Percentiles rank a stretch among this genome's conserved stretches.
Evolutionary conservation across 1,139 yeast species (phyloP).

Genomic region (Blastobotrys aristatus): DNA sequence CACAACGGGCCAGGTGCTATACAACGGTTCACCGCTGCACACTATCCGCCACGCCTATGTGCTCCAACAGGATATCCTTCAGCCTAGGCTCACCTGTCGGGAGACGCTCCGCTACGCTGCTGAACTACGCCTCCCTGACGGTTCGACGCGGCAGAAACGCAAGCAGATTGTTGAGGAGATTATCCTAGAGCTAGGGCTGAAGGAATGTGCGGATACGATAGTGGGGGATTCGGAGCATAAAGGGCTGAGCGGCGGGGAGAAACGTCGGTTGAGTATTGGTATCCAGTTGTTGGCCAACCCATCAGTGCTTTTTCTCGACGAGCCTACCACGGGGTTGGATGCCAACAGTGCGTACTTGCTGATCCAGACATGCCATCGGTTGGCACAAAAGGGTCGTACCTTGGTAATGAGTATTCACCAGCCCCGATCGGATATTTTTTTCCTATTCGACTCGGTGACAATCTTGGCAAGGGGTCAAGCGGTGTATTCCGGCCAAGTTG

Average conservation of each 20-base stretch:
- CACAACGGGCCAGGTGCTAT: conserved; percentile 32
- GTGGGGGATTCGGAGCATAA: conserved; percentile 48
- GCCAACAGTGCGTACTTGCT: conserved; percentile 68
- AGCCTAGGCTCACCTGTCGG: conserved; percentile 64
- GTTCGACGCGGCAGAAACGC: conserved; percentile 42
- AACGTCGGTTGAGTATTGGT: conserved; percentile 70
- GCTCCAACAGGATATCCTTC: conserved; percentile 68
- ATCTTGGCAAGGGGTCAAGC: conserved; percentile 63
- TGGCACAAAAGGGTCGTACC: conserved; percentile 62
- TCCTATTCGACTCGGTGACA: conserved; percentile 64
- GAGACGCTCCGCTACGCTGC: conserved; percentile 71
- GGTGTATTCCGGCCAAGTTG: conserved; percentile 54
- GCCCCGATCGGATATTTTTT: conserved; percentile 71
- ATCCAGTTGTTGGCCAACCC: conserved; percentile 75
- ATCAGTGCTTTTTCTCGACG: conserved; percentile 71
- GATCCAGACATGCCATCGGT: conserved; percentile 55
- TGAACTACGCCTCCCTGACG: conserved; percentile 51
- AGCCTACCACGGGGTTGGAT: conserved; percentile 87
- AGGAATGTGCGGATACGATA: conserved; percentile 53
- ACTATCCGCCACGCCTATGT: conserved; percentile 58
- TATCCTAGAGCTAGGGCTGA: conserved; percentile 54
- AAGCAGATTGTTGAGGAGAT: conserved; percentile 51
- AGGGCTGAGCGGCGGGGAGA: conserved; percentile 82
- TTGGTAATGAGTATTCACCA: conserved; percentile 76
- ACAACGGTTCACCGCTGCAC: conserved; percentile 30